Base-by-base conservation (phyloP, 768 basidiomycete genomes). In the Mycena alexandri region DNA sequence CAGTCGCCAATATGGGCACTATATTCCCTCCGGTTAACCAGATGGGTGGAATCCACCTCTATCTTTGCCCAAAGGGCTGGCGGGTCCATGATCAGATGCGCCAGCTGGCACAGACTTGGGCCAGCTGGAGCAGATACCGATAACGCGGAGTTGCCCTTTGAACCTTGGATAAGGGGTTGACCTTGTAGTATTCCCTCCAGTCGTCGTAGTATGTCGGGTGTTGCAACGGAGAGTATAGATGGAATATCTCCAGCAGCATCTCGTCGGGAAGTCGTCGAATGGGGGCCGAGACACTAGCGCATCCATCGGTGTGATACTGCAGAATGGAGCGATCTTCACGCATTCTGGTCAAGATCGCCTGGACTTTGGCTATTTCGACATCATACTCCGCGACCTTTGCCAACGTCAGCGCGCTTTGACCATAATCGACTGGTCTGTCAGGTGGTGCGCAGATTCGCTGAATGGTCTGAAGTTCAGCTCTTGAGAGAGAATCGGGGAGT, bases 181-280 rank as follows among this genome's bases (percentile, higher is more conserved):
- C 22, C 5, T 11, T 19, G 22, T 10, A 3, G 47, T 22, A 13
- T 22, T 48, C 47, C 13, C 9, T 24, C 50, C 50, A 51, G 14
- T 51, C 50, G 16, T 51, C 29, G 6, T 29, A 29, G 10, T 14
- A 29, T 16, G 50, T 29, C 10, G 52, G 34, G 5, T 33, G 29
- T 29, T 21, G n/a, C 29, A 46, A 46, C 13, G 46, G 46, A 21
- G 21, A 25, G 47, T 17, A 60, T 14, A 41, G 24, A 8, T 41
- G 16, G 59, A 60, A 60, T 41, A 60, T 60, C 36, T 50, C 10
- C 22, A 60, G 47, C 48, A 60, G 38, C 6, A 50, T 50, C 10
- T 60, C 59, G 34, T 33, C 12, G 34, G 36, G 36, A 25, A 60
- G 59, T 24, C 47, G 59, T 25, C 47, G 47, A 22, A 60, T 60